A percentile compares a stretch with the other conserved stretches of the same genome.
Evolutionary conservation across 352 stramenopile genomes (phyloP).

Genomic region (Phytopythium vexans): DNA sequence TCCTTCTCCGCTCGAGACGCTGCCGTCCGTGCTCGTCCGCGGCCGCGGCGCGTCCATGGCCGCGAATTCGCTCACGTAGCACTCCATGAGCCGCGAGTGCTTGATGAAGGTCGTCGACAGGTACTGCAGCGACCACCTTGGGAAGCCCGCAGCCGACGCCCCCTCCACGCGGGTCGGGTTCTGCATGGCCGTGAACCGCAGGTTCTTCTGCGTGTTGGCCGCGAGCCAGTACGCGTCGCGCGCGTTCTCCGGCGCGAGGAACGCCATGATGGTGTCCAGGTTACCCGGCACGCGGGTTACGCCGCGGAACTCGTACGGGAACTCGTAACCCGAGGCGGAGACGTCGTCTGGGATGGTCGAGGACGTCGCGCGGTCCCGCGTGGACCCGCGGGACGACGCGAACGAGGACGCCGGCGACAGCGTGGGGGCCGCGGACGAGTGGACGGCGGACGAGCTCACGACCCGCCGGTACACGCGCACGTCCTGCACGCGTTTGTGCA

Average conservation of each 20-base stretch:
- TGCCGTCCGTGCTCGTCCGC: too few species aligned
- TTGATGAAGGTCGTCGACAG: conserved; percentile 56
- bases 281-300: conserved; percentile 60
- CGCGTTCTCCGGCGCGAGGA: conserved; percentile 50
- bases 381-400: conserved; percentile 22
- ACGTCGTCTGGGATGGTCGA: conserved; percentile 7
- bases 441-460: conserved; percentile 11
- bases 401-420: conserved; percentile 20
- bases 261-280: conserved; percentile 51
- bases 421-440: conserved; percentile 6
- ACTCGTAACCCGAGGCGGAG: conserved; percentile 8
- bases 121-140: conserved; percentile 70
- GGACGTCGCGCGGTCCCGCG: conserved; percentile 10
- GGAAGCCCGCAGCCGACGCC: conserved; percentile 32
- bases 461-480: conserved; percentile 66
- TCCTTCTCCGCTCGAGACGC: too few species aligned
- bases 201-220: conserved; percentile 60
- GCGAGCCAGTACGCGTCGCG: conserved; percentile 73
- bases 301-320: conserved; percentile 57
- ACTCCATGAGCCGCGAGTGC: conserved; percentile 53
- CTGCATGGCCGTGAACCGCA: conserved; percentile 51
- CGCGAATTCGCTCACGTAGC: conserved; percentile 64
- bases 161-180: conserved; percentile 22
- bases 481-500: conserved; percentile 56
- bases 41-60: conserved; percentile 16